Evolutionary conservation across 2,329 filamentous ascomycete species (phyloP).

Genomic region (Diaporthe sp.): DNA sequence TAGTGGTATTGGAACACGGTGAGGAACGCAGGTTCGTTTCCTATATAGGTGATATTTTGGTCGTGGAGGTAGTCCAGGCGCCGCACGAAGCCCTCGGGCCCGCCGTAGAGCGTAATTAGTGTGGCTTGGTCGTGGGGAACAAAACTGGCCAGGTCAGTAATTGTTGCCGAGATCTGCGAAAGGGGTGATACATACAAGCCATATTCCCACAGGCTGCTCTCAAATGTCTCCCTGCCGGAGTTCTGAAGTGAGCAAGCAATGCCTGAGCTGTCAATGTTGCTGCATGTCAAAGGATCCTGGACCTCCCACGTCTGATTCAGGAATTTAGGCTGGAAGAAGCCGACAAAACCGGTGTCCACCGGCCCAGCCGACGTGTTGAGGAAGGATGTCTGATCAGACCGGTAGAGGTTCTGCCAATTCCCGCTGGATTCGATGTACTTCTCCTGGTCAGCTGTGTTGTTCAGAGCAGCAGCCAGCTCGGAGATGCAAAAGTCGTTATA

Average conservation of each 20-base stretch:
- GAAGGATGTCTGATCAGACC: constrained; percentile 67
- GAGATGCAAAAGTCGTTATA: constrained; percentile 82
- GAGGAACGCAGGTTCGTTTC: constrained; percentile 72
- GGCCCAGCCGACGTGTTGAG: constrained; percentile 50
- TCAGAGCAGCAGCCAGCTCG: constrained; percentile 70
- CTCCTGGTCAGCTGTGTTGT: constrained; percentile 66
- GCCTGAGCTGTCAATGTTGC: constrained; percentile 64
- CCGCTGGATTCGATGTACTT: constrained; percentile 71
- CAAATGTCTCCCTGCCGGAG: constrained; percentile 77
- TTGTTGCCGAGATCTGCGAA: background rate
- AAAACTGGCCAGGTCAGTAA: constrained; percentile 51
- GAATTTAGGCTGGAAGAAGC: constrained; percentile 79
- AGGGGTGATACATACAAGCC: constrained; percentile 66
- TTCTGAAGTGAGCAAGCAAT: constrained; percentile 70
- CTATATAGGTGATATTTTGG: constrained; percentile 70
- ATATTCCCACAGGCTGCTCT: constrained; percentile 81
- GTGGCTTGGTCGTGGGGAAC: constrained; percentile 67
- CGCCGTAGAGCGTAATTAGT: constrained; percentile 72
- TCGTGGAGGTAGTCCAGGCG: constrained; percentile 77
- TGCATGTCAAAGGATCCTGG: constrained; percentile 77
- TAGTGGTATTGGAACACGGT: constrained; percentile 79
- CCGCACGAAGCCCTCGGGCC: constrained; percentile 66
- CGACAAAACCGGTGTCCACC: constrained; percentile 72
- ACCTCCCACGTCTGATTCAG: constrained; percentile 77
- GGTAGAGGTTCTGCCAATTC: constrained; percentile 79